Conservation (phyloP, 176 grass and related monocot genomes). For the Triticum timopheevii region DNA sequence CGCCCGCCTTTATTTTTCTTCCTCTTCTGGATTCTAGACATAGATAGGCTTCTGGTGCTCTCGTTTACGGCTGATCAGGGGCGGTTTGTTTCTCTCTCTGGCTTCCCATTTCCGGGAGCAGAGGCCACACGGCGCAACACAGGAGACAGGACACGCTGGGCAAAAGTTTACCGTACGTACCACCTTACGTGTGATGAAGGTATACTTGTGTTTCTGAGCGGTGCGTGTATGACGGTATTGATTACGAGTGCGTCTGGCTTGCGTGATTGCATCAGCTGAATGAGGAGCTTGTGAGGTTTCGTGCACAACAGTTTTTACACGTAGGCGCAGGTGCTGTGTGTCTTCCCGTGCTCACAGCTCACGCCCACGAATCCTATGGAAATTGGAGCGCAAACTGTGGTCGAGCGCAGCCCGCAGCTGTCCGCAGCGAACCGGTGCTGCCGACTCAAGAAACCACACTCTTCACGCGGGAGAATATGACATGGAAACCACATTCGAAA, state of each 20-base stretch:
- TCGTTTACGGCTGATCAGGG: background rate
- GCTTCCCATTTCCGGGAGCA: background rate
- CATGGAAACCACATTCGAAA: no score
- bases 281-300: conserved; percentile 1
- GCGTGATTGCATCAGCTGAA: background rate
- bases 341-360: background rate
- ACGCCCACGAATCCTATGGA: background rate
- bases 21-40: background rate
- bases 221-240: background rate
- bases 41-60: no score
- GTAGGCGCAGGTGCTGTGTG: background rate
- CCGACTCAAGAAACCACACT: background rate
- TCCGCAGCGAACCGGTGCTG: background rate
- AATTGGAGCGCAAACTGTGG: background rate
- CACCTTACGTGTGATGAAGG: no score
- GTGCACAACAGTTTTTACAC: background rate
- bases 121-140: no score
- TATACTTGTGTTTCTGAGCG: background rate
- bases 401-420: background rate
- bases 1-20: background rate
- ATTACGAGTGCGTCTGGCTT: background rate
- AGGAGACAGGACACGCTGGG: background rate
- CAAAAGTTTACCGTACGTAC: background rate
- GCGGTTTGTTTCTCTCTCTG: background rate
- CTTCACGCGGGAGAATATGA: no score